A percentile compares a stretch with the other conserved stretches of the same genome.
These are phyloP conservation scores for Eremochloa ophiuroides DNA, from an alignment of 176 grass and related monocot species.

Conservation along the genomic window DNA sequence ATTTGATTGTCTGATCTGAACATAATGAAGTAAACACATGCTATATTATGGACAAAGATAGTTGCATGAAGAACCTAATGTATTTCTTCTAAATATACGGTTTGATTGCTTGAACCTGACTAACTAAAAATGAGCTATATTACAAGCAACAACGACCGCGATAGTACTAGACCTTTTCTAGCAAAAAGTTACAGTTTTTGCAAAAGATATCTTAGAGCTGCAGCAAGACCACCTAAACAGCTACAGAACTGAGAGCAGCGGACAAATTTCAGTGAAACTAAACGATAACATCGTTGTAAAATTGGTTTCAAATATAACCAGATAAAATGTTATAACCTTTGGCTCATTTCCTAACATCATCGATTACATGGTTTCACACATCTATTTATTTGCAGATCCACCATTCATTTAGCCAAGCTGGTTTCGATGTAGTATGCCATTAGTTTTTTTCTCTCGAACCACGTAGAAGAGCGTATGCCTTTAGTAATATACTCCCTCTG, in stretches of 20 bases:
- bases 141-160: not conserved
- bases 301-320: constrained; percentile 3
- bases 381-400: not conserved
- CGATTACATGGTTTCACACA: not conserved
- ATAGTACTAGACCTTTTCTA: not conserved
- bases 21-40: not conserved
- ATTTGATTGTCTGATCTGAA: not conserved
- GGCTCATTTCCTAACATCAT: constrained; percentile 4
- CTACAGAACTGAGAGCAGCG: not conserved
- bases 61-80: not conserved
- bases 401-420: not conserved
- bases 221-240: not conserved
- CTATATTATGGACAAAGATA: constrained; percentile 2
- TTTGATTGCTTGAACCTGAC: not conserved
- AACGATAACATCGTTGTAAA: not conserved
- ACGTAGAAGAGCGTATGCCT: not conserved
- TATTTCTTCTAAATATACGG: not conserved
- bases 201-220: constrained; percentile 1
- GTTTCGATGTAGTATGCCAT: not conserved
- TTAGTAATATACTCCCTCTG: no score
- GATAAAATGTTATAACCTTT: not conserved
- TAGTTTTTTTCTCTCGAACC: not conserved
- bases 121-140: constrained; percentile 2
- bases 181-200: not conserved
- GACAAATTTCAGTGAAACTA: not conserved